phyloP scores from a whole-genome alignment of 2,329 filamentous ascomycete genomes.

The Epichloe coenophiala region DNA sequence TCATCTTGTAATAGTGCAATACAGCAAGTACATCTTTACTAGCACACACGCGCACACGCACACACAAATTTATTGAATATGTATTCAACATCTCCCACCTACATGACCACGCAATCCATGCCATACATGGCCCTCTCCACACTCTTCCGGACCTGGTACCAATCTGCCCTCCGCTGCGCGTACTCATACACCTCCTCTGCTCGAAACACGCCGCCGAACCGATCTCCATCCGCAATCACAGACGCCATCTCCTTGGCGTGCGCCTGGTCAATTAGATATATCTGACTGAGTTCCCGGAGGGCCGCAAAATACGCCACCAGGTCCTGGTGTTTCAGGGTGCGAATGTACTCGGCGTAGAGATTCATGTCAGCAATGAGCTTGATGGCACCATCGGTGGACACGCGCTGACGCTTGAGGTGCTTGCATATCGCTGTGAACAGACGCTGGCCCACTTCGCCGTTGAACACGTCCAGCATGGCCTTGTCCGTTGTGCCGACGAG shows the following conservation, averaged over 20 bases:
- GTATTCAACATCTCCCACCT: background rate
- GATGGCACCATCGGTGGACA: conserved; percentile 79
- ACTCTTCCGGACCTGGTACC: conserved; percentile 77
- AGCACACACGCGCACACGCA: background rate
- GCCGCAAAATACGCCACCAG: conserved; percentile 84
- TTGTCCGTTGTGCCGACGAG: conserved; percentile 91
- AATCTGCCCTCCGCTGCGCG: conserved; percentile 84
- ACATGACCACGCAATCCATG: conserved; percentile 73
- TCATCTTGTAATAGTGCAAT: too few species aligned
- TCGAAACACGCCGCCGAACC: conserved; percentile 84
- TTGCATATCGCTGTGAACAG: conserved; percentile 90
- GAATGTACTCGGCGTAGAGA: conserved; percentile 75
- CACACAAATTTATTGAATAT: background rate
- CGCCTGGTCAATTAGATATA: conserved; percentile 73
- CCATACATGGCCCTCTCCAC: conserved; percentile 98
- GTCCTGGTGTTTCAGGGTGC: conserved; percentile 68
- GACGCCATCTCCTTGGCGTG: conserved; percentile 91
- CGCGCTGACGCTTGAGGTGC: conserved; percentile 88
- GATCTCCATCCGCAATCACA: conserved; percentile 81
- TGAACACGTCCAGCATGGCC: conserved; percentile 96
- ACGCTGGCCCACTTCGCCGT: conserved; percentile 87
- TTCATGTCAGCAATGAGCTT: conserved; percentile 96
- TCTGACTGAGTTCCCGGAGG: conserved; percentile 82
- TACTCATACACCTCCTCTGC: conserved; percentile 98
- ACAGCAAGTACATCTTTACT: background rate